These are phyloP conservation scores for Mucor velutinosus DNA, from an alignment of 371 early-diverging fungal genomes.

Conservation along the genomic window DNA sequence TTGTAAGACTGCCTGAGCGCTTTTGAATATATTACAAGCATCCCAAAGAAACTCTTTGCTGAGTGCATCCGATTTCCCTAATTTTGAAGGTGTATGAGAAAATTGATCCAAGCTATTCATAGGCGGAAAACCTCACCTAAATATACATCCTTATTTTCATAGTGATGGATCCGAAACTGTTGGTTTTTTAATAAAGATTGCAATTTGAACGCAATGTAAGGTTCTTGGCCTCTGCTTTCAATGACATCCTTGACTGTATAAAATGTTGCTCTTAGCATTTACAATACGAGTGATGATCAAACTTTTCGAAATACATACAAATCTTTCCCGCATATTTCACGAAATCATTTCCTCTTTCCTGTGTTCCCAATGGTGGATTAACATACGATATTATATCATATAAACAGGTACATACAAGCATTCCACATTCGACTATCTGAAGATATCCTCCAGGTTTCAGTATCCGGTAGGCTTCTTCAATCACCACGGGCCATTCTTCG, in stretches of 20 bases:
- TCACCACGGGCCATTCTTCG: constrained; percentile 51
- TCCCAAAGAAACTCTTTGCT: constrained; percentile 29
- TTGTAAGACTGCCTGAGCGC: constrained; percentile 11
- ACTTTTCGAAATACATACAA: constrained; percentile 27
- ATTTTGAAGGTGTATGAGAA: neutral
- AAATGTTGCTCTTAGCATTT: neutral
- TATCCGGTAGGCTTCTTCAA: constrained; percentile 53
- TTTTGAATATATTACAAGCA: constrained; percentile 16
- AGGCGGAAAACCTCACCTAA: constrained; percentile 3
- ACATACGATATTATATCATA: neutral
- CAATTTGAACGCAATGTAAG: constrained; percentile 48
- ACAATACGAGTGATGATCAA: neutral
- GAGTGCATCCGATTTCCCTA: constrained; percentile 18
- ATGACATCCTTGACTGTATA: constrained; percentile 32
- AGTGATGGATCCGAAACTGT: constrained; percentile 31
- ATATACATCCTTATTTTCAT: constrained; percentile 20
- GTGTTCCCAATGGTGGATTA: neutral
- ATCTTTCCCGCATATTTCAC: constrained; percentile 23
- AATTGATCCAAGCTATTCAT: neutral
- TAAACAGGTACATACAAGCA: constrained; percentile 29
- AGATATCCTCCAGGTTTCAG: constrained; percentile 62
- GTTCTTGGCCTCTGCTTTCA: constrained; percentile 47
- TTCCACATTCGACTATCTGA: constrained; percentile 54
- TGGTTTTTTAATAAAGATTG: constrained; percentile 29
- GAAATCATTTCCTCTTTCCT: constrained; percentile 40